These are phyloP conservation scores for Kwoniella mangroviensis DNA, from an alignment of 768 basidiomycete genomes.

Conservation along the genomic window DNA sequence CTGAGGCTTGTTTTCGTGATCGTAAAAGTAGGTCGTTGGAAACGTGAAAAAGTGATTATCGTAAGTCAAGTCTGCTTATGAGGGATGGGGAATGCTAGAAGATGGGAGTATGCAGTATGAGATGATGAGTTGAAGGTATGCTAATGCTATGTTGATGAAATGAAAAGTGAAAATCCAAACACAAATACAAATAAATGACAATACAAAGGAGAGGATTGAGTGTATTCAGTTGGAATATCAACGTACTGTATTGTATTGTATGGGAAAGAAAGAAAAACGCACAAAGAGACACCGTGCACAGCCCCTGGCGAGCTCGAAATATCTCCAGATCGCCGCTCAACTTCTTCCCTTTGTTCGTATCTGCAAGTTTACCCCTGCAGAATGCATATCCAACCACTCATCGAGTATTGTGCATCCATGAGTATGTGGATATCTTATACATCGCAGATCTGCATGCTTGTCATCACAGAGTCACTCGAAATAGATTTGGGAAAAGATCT, in stretches of 20 bases:
- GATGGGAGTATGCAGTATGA: no score
- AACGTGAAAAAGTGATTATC: not conserved
- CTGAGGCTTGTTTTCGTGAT: slow-evolving; percentile 1
- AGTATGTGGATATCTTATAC: no score
- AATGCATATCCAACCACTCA: not conserved
- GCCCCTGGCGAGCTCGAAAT: not conserved
- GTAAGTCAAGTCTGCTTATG: not conserved
- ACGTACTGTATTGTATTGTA: not conserved
- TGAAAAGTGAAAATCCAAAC: not conserved
- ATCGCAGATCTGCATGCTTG: no score
- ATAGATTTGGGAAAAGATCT: no score
- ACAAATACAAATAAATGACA: not conserved
- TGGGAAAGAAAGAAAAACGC: not conserved
- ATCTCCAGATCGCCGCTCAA: not conserved
- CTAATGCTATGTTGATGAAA: not conserved
- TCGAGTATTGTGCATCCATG: no score
- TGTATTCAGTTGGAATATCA: not conserved
- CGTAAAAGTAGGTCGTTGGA: not conserved
- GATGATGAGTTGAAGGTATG: not conserved
- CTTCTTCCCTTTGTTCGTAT: not conserved
- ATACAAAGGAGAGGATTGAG: not conserved
- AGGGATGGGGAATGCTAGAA: no score
- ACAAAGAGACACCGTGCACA: not conserved
- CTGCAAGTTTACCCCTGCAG: not conserved
- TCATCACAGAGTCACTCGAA: no score